Evolutionary conservation across 2,329 filamentous ascomycete species (phyloP).

Genomic region (Fusarium drepaniforme): DNA sequence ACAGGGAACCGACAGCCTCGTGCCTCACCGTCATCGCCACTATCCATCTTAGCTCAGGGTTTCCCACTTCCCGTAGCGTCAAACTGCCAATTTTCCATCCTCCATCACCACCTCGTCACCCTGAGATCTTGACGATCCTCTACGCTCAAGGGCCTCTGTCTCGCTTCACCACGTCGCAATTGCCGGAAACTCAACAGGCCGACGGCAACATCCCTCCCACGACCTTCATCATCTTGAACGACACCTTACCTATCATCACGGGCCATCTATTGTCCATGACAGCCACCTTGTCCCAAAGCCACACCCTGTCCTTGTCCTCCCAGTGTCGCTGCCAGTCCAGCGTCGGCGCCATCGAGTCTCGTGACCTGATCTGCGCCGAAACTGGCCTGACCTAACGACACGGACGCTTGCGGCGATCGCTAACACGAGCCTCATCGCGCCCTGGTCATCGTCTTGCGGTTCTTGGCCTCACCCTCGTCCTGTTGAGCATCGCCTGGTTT

Average conservation of each 20-base stretch:
- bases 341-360: constrained; percentile 24
- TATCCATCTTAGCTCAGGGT: constrained; percentile 26
- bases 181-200: background rate
- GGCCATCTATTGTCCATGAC: constrained; percentile 18
- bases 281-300: constrained; percentile 25
- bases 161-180: constrained; percentile 7
- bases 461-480: constrained; percentile 20
- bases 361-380: constrained; percentile 30
- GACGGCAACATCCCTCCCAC: background rate
- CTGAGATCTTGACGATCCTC: background rate
- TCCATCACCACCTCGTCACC: constrained; percentile 28
- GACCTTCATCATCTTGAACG: background rate
- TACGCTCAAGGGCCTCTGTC: background rate
- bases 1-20: constrained; percentile 20
- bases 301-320: constrained; percentile 34
- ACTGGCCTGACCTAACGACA: constrained; percentile 28
- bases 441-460: constrained; percentile 21
- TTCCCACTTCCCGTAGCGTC: constrained; percentile 34
- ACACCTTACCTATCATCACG: background rate
- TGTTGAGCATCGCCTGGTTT: constrained; percentile 32
- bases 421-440: constrained; percentile 37
- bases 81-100: constrained; percentile 20
- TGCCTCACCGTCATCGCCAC: constrained; percentile 35
- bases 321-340: constrained; percentile 9
- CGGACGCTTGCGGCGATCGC: constrained; percentile 21